Evolutionary conservation across 139 green algal genomes (phyloP).

Genomic region (Zygnema circumcarinatum): DNA sequence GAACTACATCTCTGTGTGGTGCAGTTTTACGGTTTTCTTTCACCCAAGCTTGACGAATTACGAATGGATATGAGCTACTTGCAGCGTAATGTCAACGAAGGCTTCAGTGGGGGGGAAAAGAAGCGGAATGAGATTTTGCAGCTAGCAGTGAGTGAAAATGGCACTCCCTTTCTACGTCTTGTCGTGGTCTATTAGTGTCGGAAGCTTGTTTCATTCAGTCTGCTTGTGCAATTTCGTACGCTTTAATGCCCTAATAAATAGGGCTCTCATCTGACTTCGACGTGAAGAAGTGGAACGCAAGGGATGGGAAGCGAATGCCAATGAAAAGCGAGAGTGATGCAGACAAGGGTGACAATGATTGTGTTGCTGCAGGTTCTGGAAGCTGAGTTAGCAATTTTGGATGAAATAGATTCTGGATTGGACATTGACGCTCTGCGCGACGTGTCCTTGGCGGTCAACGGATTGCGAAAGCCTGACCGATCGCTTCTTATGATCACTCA

Average conservation of each 20-base stretch:
- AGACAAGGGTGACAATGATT: too few relatives aligned
- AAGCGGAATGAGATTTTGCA: slow-evolving; percentile 96
- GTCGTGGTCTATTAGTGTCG: too few relatives aligned
- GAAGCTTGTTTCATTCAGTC: too few relatives aligned
- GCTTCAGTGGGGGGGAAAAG: slow-evolving; percentile 98
- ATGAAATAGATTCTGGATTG: slow-evolving; percentile 90
- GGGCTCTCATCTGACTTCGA: too few relatives aligned
- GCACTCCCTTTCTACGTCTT: slow-evolving; percentile 48
- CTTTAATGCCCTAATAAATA: too few relatives aligned
- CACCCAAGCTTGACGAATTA: slow-evolving; percentile 92
- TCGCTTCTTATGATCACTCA: slow-evolving; percentile 97
- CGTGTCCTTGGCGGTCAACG: slow-evolving; percentile 77
- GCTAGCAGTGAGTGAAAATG: slow-evolving; percentile 76
- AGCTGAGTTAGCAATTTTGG: slow-evolving; percentile 68
- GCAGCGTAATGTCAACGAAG: slow-evolving; percentile 98
- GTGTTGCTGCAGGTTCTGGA: slow-evolving; percentile 48
- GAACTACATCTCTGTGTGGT: too few relatives aligned
- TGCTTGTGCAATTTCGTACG: too few relatives aligned
- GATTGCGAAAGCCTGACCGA: slow-evolving; percentile 69
- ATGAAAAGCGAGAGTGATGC: too few relatives aligned
- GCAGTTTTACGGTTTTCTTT: slow-evolving; percentile 92
- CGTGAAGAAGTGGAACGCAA: too few relatives aligned
- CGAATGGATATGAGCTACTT: slow-evolving; percentile 98
- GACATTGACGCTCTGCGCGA: slow-evolving; percentile 87
- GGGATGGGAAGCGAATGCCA: too few relatives aligned